phyloP scores from a whole-genome alignment of 2,329 filamentous ascomycete genomes.

The Bipolaris cookei region DNA sequence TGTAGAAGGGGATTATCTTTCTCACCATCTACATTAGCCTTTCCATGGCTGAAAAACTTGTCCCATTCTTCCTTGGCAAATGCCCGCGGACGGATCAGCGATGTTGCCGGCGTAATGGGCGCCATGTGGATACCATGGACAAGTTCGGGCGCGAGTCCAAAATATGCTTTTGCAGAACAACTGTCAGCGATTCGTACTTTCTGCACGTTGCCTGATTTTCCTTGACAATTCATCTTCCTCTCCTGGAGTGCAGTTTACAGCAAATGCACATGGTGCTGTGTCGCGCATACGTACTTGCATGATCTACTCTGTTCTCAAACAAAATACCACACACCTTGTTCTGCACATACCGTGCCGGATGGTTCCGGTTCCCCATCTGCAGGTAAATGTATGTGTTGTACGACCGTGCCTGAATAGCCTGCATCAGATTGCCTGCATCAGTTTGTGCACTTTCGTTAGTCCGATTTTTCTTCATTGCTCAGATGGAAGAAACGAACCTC shows the following conservation, averaged over 20 bases:
- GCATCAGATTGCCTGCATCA: slow-evolving; percentile 73
- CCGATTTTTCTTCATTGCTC: neutral
- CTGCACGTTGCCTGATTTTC: no score
- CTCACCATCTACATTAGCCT: slow-evolving; percentile 52
- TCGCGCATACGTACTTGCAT: slow-evolving; percentile 77
- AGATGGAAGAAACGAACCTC: slow-evolving; percentile 46
- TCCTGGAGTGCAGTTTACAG: neutral
- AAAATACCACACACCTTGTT: slow-evolving; percentile 76
- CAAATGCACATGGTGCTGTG: slow-evolving; percentile 59
- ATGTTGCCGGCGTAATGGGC: slow-evolving; percentile 71
- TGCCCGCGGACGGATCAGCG: slow-evolving; percentile 67
- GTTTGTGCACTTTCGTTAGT: neutral
- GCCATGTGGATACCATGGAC: slow-evolving; percentile 85
- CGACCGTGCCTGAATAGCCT: slow-evolving; percentile 76
- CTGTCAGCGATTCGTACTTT: neutral
- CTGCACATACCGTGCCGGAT: slow-evolving; percentile 77
- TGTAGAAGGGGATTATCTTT: no score
- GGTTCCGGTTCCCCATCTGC: slow-evolving; percentile 68
- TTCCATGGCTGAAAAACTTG: slow-evolving; percentile 72
- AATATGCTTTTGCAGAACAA: slow-evolving; percentile 63
- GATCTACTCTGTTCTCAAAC: slow-evolving; percentile 95
- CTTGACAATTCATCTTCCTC: neutral
- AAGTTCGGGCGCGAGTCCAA: slow-evolving; percentile 69
- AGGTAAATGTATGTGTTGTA: slow-evolving; percentile 86
- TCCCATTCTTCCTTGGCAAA: slow-evolving; percentile 76